Evolutionary conservation across 306 rosid species (phyloP).

Genomic region (Cicer arietinum): DNA sequence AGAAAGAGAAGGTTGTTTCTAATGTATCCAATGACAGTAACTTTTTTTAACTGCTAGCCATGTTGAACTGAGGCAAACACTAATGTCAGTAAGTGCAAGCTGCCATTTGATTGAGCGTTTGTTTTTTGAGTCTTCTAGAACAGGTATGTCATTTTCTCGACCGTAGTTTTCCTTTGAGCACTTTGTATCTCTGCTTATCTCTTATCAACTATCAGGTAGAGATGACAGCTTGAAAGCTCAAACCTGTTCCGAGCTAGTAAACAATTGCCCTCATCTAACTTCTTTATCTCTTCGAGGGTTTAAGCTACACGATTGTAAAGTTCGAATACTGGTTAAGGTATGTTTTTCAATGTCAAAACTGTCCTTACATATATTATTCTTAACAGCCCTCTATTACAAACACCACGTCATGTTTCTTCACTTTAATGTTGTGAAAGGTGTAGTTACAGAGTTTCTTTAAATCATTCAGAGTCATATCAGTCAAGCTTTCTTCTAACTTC

Average conservation of each 20-base stretch:
- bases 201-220: conserved; percentile 71
- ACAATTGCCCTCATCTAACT: conserved; percentile 74
- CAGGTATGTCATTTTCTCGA: conserved; percentile 60
- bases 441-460: too few relatives aligned
- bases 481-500: too few relatives aligned
- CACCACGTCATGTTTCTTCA: too few relatives aligned
- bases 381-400: too few relatives aligned
- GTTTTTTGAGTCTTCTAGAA: conserved; percentile 89
- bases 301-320: conserved; percentile 89
- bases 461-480: too few relatives aligned
- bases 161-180: conserved; percentile 30
- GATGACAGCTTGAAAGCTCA: conserved; percentile 95
- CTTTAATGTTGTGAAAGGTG: too few relatives aligned
- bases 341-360: not conserved
- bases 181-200: conserved; percentile 46
- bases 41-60: conserved; percentile 59
- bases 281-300: conserved; percentile 96
- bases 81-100: conserved; percentile 81
- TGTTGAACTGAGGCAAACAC: conserved; percentile 93
- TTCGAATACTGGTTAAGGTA: conserved; percentile 92
- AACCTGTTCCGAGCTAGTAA: conserved; percentile 76
- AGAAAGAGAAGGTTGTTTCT: conserved; percentile 28
- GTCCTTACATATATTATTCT: too few relatives aligned
- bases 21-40: conserved; percentile 11
- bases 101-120: conserved; percentile 88